Evolutionary conservation across 352 stramenopile genomes (phyloP).

Genomic region (Salisapilia sapeloensis): DNA sequence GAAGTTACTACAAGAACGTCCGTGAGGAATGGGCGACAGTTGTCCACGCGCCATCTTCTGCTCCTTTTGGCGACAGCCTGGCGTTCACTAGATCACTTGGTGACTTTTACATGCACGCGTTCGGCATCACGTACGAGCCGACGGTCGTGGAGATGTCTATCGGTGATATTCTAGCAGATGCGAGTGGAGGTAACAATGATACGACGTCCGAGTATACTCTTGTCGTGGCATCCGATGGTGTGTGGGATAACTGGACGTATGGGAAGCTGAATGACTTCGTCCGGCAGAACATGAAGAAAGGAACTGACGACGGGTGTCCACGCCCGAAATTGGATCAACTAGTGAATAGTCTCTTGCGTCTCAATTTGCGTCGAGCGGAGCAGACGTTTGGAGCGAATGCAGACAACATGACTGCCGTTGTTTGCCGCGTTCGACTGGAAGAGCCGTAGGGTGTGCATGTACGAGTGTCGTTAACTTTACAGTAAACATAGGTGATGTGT

Average conservation of each 20-base stretch:
- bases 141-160: conserved; percentile 36
- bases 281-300: conserved; percentile 4
- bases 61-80: conserved; percentile 59
- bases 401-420: conserved; percentile 80
- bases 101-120: conserved; percentile 80
- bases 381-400: conserved; percentile 65
- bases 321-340: conserved; percentile 13
- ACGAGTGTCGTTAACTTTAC: no score
- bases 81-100: conserved; percentile 80
- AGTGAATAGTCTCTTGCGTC: conserved; percentile 24
- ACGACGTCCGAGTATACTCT: conserved; percentile 21
- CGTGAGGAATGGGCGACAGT: conserved; percentile 82
- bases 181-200: conserved; percentile 7
- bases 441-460: no score
- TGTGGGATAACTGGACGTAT: conserved; percentile 86
- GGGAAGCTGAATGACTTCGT: conserved; percentile 42
- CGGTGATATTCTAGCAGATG: conserved; percentile 10
- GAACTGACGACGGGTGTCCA: conserved; percentile 2
- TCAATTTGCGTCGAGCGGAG: conserved; percentile 38
- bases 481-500: no score
- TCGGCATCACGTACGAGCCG: conserved; percentile 52
- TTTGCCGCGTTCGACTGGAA: conserved; percentile 32
- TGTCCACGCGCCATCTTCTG: conserved; percentile 41
- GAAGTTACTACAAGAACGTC: conserved; percentile 85
- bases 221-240: conserved; percentile 58